A percentile compares a stretch with the other conserved stretches of the same genome.
Conservation (phyloP, 2,329 filamentous ascomycete species). For the Lecanosticta acicola region DNA sequence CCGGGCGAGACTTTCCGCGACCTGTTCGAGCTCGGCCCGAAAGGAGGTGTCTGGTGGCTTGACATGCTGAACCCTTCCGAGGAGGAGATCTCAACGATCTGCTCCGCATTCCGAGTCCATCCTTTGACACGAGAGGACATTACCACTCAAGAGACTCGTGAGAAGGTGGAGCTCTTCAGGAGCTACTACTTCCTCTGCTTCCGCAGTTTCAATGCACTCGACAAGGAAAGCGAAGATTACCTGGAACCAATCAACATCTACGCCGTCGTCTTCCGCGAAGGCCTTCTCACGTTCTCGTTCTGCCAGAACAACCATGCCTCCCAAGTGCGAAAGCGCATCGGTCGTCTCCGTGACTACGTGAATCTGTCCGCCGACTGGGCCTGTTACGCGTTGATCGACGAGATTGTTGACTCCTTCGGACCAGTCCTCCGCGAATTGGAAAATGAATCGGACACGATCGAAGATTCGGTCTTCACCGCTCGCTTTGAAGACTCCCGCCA, state of each 20-base stretch:
- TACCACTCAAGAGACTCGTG: conserved; percentile 85
- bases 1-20: conserved; percentile 86
- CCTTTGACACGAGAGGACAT: conserved; percentile 96
- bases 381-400: conserved; percentile 96
- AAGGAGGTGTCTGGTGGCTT: conserved; percentile 95
- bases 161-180: conserved; percentile 97
- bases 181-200: conserved; percentile 99
- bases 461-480: conserved; percentile 91
- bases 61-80: conserved; percentile 87
- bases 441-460: conserved; percentile 81
- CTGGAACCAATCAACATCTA: conserved; percentile 95
- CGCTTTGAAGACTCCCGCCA: conserved; percentile 82
- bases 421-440: conserved; percentile 85
- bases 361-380: conserved; percentile 96
- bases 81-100: conserved; percentile 80
- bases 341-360: conserved; percentile 89
- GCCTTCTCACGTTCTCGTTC: conserved; percentile 92
- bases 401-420: conserved; percentile 94
- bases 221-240: conserved; percentile 72
- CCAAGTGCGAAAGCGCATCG: conserved; percentile 86
- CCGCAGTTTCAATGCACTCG: conserved; percentile 81
- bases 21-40: conserved; percentile 66
- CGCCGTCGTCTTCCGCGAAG: conserved; percentile 92
- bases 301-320: conserved; percentile 78
- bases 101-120: conserved; percentile 92